phyloP scores from a whole-genome alignment of 2,329 filamentous ascomycete species.

The Paramyrothecium roridum region DNA sequence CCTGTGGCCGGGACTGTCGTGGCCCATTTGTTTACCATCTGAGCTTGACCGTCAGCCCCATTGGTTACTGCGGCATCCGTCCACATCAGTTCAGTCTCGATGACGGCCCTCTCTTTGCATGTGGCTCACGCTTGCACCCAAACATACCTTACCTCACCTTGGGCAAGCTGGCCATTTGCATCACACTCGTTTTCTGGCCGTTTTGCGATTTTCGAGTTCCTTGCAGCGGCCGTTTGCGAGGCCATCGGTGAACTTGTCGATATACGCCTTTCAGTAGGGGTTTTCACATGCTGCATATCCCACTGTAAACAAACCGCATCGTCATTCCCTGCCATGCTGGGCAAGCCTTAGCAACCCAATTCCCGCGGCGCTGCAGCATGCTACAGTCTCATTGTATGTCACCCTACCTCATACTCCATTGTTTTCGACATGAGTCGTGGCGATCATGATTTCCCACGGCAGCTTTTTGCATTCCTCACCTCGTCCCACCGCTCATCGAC shows the following conservation, averaged over 20 bases:
- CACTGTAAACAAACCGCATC: background rate
- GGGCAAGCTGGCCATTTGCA: background rate
- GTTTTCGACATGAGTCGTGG: background rate
- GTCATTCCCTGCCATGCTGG: background rate
- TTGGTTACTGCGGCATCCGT: slow-evolving; percentile 1
- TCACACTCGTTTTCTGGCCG: background rate
- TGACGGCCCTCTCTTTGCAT: background rate
- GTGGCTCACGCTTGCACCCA: background rate
- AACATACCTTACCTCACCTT: too few species aligned
- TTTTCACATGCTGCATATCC: background rate
- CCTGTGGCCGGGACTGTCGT: slow-evolving; percentile 1
- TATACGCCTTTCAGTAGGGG: background rate
- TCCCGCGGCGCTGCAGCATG: background rate
- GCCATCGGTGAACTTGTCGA: background rate
- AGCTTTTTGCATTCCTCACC: background rate
- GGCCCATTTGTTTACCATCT: slow-evolving; percentile 18
- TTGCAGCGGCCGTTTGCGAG: background rate
- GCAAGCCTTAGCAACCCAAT: background rate
- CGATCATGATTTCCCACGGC: background rate
- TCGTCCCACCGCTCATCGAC: background rate
- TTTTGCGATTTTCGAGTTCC: background rate
- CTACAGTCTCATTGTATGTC: background rate
- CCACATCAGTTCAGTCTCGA: background rate
- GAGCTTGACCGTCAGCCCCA: slow-evolving; percentile 1
- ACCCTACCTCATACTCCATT: background rate